Evolutionary conservation across 2,329 filamentous ascomycete genomes (phyloP), one percentile per base, ranked within the genome.

Genomic region (Fusarium subglutinans): DNA sequence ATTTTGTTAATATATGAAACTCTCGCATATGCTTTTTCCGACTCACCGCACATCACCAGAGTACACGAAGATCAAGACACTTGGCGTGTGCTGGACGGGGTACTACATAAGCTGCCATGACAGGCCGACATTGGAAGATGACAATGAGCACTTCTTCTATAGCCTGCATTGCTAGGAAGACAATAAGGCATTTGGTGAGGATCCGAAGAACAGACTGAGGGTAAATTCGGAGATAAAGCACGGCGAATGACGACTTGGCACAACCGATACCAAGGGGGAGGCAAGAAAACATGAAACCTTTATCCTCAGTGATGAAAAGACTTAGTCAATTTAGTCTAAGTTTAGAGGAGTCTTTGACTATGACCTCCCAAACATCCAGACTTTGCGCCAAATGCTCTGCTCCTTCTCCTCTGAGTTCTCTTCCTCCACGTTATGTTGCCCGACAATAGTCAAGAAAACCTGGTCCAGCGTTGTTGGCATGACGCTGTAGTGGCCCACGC

Each of bases 401-500:
- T 80, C 71, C 66, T 82, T 76, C 20, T 79, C 79, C 20, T 84
- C 84, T 57, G 88, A 88, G 28, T 89, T 88, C 83, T 96, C 95
- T 80, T 97, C 94, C 74, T 91, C 86, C 12, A 96, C 89, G 80
- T 95, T 91, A 80, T 97, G 93, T 81, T 91, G 89, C 3, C 92
- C 91, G 0, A 98, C 94, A 79, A 98, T 96, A 33, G 88, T 89
- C 80, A 98, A 82, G 82, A 98, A 98, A 0, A 98, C 95, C 82
- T 98, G 94, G 80, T 98, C 95, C 47, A 98, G 84, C 22, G 94
- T 97, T 24, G 94, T 96, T 30, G 94, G 94, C 66, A 90, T 93
- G 73, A 98, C 94, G 56, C 92, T 94, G 82, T 96, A 98, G 81
- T 97, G 94, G 80, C 94, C 92, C 54, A 98, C 88, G 0, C 93